Evolutionary conservation across 2,329 filamentous ascomycete genomes (phyloP), one percentile per base, ranked within the genome.

Genomic region (Microsporum audouinii): DNA sequence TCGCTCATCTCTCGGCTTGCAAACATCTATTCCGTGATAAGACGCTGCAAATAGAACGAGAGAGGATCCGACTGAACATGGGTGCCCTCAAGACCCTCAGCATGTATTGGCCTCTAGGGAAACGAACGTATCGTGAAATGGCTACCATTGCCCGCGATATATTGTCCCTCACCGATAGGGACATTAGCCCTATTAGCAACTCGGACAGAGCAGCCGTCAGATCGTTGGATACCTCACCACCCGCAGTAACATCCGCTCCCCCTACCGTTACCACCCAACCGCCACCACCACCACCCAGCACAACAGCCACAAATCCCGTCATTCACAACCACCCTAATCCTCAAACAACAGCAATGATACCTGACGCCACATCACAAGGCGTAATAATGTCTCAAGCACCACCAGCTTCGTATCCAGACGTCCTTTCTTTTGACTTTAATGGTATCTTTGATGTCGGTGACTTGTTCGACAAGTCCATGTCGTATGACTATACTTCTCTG

Each of bases 1-100:
- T 77, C 65, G 86, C 90, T 1, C 87, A 91, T 67, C 79, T 91
- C 5, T 72, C 75, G 0, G 75, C 75, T 1, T 77, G 75, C 63
- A 71, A 68, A 8, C 75, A 71, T 62, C 60, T 73, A 27, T 68
- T 73, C 43, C 63, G 66, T 1, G 72, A 68, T 0, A 63, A 70
- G 34, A 66, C 69, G 41, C 65, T 75, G 12, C 65, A 66, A 4
- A 65, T 73, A 1, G 71, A 72, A 2, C 67, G 75, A 3, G 70
- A 76, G 45, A 73, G 76, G 60, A 73, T 77, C 31, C 69, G 74
- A 1, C 62, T 76, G 60, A 72, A 63, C 8, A 76, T 77, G 55
- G 75, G 73, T 0, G 74, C 69, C 36, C 64, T 77, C 36, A 72
- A 72, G 58, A 65, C 68, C 0, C 57, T 77, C 43, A 71, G 70